phyloP scores from a whole-genome alignment of 2,329 filamentous ascomycete genomes.

The Hymenoscyphus scutula region DNA sequence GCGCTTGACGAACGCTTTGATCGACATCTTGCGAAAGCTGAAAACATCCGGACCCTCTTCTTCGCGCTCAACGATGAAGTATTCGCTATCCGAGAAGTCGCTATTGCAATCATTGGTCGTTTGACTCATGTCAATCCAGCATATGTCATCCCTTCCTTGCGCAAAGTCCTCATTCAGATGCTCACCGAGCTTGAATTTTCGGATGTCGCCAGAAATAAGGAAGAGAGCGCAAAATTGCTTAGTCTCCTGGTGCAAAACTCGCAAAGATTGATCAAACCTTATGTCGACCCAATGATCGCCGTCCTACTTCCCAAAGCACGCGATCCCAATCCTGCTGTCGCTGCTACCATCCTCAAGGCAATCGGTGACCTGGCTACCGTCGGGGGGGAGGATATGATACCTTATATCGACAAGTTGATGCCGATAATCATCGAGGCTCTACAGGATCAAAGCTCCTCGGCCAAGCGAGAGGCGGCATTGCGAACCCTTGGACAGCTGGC shows the following conservation, averaged over 20 bases:
- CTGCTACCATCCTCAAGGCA: constrained; percentile 90
- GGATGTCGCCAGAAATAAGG: constrained; percentile 89
- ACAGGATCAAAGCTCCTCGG: constrained; percentile 87
- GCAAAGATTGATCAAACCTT: constrained; percentile 88
- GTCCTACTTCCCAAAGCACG: constrained; percentile 91
- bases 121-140: constrained; percentile 89
- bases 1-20: constrained; percentile 94
- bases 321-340: constrained; percentile 82
- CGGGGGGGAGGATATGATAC: constrained; percentile 88
- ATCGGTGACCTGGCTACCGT: constrained; percentile 93
- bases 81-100: constrained; percentile 88
- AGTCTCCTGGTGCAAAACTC: constrained; percentile 92
- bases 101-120: constrained; percentile 93
- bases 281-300: constrained; percentile 93
- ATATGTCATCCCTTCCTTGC: constrained; percentile 92
- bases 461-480: constrained; percentile 87
- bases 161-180: constrained; percentile 93
- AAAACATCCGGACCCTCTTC: constrained; percentile 94
- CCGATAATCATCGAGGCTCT: constrained; percentile 90
- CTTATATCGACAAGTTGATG: constrained; percentile 90
- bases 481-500: constrained; percentile 89
- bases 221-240: constrained; percentile 91
- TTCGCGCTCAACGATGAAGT: constrained; percentile 93
- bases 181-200: constrained; percentile 96
- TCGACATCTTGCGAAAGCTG: constrained; percentile 91